phyloP scores from a whole-genome alignment of 176 grass and related monocot genomes.

The sorghum (Sorghum bicolor) region DNA sequence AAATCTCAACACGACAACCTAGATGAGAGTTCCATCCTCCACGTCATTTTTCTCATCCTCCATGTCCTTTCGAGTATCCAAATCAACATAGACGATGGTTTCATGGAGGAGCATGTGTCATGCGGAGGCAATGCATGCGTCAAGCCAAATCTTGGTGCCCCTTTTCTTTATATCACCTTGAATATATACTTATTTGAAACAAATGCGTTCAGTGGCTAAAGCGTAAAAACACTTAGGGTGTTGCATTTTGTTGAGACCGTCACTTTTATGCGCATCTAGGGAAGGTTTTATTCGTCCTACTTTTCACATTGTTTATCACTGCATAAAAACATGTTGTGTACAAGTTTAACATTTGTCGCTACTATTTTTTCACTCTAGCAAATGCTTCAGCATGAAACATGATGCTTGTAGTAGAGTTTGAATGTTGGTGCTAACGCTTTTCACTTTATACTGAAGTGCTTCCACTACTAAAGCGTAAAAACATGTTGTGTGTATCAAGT shows the following conservation, averaged over 20 bases:
- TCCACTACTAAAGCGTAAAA: background rate
- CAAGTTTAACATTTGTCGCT: background rate
- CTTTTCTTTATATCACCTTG: too few relatives aligned
- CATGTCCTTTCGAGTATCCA: too few relatives aligned
- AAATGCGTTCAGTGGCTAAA: too few relatives aligned
- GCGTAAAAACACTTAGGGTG: too few relatives aligned
- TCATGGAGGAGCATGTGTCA: too few relatives aligned
- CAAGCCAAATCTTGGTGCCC: too few relatives aligned
- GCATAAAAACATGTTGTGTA: background rate
- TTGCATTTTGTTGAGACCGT: background rate
- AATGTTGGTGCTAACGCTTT: background rate
- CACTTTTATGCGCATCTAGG: background rate
- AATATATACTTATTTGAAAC: too few relatives aligned
- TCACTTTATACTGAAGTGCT: background rate
- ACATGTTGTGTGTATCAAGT: background rate
- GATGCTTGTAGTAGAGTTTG: background rate
- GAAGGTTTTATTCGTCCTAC: background rate
- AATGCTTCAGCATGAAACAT: background rate
- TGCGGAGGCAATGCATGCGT: too few relatives aligned
- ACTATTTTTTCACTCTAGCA: background rate
- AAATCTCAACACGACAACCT: rapidly evolving
- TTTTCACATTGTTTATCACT: background rate
- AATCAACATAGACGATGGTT: too few relatives aligned
- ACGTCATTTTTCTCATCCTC: too few relatives aligned
- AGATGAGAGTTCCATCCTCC: background rate